Base-by-base conservation (phyloP, 805 yeast species). In the Cyberlindnera maclurae region DNA sequence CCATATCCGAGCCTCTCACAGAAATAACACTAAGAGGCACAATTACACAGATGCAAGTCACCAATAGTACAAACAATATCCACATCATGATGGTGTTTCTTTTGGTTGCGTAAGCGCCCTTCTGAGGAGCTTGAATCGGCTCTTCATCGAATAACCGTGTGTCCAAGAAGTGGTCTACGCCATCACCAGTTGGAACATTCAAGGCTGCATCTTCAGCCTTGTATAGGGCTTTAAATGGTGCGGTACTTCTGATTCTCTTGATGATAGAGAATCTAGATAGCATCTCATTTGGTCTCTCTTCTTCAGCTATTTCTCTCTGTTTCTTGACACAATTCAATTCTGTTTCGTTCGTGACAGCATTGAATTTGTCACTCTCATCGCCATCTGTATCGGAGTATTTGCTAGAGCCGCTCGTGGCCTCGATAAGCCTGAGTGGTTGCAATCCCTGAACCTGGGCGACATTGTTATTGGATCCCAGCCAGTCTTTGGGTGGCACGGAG, bases 1-100 rank as follows among this genome's bases (percentile, higher is more conserved):
- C 38, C 1, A 36, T 20, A 31, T 50, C 56, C 1, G 67, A 60
- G 0, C 71, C 72, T 27, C 55, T 46, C 1, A 61, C 44, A 17
- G 58, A 52, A 3, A 60, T 45, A 2, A 60, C 46, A 4, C 44
- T n/a, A 11, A 50, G 35, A 3, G 57, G 57, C 29, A 50, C 31
- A 20, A 46, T 43, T 0, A 40, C 29, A 33, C 54, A 50, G 3
- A 51, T 12, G 4, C 42, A 12, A 5, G 38, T 32, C 41, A 52
- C 40, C 17, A 54, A 34, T 2, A 42, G 17, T 3, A 48, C 43
- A 33, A 47, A 34, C 13, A 54, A 34, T 3, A 33, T 27, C 57
- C 58, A 52, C 24, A 52, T 47, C 1, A 40, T 28, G 11, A 50
- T 31, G 4, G 42, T 43, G 31, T 42, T 41, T 3, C 24, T 22